Percentiles rank a stretch among this genome's conserved stretches.
Evolutionary conservation across 192 early-diverging fungal genomes (phyloP).

Genomic region (Pilaira anomala): DNA sequence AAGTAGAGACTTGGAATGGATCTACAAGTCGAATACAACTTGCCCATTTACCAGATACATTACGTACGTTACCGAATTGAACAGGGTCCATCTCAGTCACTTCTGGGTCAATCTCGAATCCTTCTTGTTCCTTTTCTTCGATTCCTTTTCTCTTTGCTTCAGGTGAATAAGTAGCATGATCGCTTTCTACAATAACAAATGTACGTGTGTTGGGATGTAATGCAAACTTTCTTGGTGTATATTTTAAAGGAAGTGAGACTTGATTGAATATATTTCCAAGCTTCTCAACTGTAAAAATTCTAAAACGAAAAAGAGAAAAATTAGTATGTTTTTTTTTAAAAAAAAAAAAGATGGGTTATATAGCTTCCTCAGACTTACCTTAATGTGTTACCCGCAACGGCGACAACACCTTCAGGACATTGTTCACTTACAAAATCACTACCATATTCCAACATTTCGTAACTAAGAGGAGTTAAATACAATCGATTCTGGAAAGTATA

Average conservation of each 20-base stretch:
- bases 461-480: constrained; percentile 80
- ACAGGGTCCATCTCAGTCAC: constrained; percentile 62
- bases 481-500: constrained; percentile 72
- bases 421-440: constrained; percentile 80
- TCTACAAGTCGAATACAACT: constrained; percentile 81
- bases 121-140: constrained; percentile 46
- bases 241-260: constrained; percentile 73
- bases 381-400: constrained; percentile 80
- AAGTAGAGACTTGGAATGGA: constrained; percentile 70
- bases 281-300: constrained; percentile 84
- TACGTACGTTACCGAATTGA: constrained; percentile 77
- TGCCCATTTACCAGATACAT: constrained; percentile 77
- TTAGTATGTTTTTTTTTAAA: no score
- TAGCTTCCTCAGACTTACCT: constrained; percentile 30
- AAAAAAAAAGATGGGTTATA: constrained; percentile 3
- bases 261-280: constrained; percentile 83
- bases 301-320: no score
- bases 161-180: constrained; percentile 73
- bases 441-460: constrained; percentile 83
- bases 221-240: constrained; percentile 84
- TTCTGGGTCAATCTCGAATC: constrained; percentile 51
- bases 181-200: constrained; percentile 89
- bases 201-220: constrained; percentile 69
- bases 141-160: constrained; percentile 58
- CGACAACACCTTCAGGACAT: constrained; percentile 86